These are phyloP conservation scores for Metarhizium guizhouense DNA, from an alignment of 2,329 filamentous ascomycete species.

Conservation along the genomic window DNA sequence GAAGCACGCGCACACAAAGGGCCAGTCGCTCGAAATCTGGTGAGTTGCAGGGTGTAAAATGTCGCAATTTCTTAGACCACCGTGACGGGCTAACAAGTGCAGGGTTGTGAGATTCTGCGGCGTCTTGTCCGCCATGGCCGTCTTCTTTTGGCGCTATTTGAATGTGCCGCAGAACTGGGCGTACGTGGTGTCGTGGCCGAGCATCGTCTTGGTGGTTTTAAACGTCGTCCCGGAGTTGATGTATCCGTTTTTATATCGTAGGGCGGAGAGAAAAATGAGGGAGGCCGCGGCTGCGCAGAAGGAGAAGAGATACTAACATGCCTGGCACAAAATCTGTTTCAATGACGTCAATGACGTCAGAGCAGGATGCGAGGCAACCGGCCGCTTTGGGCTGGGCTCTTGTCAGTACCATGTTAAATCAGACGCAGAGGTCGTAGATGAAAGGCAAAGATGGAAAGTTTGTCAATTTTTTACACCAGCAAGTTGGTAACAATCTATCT, in stretches of 20 bases:
- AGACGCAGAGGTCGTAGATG: no score
- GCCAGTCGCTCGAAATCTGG: slow-evolving; percentile 4
- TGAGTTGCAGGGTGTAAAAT: not conserved
- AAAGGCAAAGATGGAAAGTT: no score
- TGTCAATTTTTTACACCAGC: no score
- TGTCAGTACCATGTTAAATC: no score
- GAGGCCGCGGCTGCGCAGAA: not conserved
- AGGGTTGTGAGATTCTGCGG: slow-evolving; percentile 1
- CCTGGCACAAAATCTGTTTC: no score
- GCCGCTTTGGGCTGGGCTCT: no score
- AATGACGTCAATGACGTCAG: no score
- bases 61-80: no score
- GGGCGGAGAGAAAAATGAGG: not conserved
- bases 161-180: slow-evolving; percentile 6
- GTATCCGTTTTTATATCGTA: slow-evolving; percentile 4
- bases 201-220: not conserved
- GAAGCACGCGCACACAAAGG: not conserved
- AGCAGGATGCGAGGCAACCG: no score
- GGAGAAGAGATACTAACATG: not conserved
- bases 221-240: slow-evolving; percentile 3
- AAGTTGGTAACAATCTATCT: no score
- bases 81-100: no score
- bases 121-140: slow-evolving; percentile 1
- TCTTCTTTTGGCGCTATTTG: slow-evolving; percentile 5
- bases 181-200: slow-evolving; percentile 5